Conservation (phyloP, 331 rosid genomes). For the Saraca asoca region DNA sequence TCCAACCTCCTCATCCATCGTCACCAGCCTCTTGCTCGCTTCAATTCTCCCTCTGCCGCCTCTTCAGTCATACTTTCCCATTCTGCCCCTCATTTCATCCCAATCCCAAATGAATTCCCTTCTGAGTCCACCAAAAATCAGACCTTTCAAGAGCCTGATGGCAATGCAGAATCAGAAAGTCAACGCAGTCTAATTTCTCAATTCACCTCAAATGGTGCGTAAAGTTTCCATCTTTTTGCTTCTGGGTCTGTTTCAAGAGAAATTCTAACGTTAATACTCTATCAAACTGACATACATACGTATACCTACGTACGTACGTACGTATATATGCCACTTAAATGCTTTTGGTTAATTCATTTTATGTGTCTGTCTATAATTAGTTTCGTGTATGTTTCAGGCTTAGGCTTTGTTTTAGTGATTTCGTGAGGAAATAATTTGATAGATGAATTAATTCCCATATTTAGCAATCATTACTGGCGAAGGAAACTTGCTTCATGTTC, state of each 20-base stretch:
- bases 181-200: slow-evolving; percentile 42
- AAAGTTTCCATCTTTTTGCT: slow-evolving; percentile 22
- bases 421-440: not conserved
- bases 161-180: slow-evolving; percentile 23
- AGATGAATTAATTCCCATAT: too few species aligned
- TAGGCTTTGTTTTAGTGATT: not conserved
- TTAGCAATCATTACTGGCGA: too few species aligned
- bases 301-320: too few species aligned
- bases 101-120: slow-evolving; percentile 19
- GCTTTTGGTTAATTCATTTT: too few species aligned
- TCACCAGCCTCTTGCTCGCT: slow-evolving; percentile 26
- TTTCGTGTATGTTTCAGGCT: too few species aligned
- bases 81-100: not conserved
- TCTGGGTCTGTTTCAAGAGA: not conserved
- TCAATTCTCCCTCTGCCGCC: slow-evolving; percentile 20
- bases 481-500: not conserved
- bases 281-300: too few species aligned
- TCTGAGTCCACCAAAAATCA: slow-evolving; percentile 29
- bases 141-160: slow-evolving; percentile 27
- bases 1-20: slow-evolving; percentile 47
- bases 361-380: too few species aligned
- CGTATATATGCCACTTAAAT: too few species aligned
- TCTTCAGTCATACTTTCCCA: slow-evolving; percentile 1
- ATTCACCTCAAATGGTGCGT: slow-evolving; percentile 46
- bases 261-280: too few species aligned